phyloP scores from a whole-genome alignment of 2,329 filamentous ascomycete species.

The Trichoderma harzianum region DNA sequence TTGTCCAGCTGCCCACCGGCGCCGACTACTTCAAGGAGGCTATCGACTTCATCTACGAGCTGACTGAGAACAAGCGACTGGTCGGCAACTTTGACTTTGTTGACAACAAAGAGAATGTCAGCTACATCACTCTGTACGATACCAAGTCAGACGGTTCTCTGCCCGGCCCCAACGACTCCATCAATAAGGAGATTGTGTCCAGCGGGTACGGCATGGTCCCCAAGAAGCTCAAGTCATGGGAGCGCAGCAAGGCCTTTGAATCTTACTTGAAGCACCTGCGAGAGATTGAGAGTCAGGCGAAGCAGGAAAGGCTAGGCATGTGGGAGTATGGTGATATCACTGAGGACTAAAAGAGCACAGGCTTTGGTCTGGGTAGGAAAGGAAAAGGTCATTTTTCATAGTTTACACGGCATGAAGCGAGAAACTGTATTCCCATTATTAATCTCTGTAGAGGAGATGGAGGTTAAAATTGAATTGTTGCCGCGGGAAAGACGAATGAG shows the following conservation, averaged over 20 bases:
- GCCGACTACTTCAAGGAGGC: slow-evolving; percentile 82
- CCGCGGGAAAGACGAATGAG: background rate
- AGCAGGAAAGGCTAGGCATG: slow-evolving; percentile 77
- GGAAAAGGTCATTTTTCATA: background rate
- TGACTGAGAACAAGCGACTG: slow-evolving; percentile 71
- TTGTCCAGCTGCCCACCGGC: slow-evolving; percentile 80
- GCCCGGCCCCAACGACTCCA: slow-evolving; percentile 65
- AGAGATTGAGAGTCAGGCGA: slow-evolving; percentile 73
- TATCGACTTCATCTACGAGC: slow-evolving; percentile 68
- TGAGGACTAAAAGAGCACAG: slow-evolving; percentile 62
- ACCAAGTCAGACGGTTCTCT: slow-evolving; percentile 57
- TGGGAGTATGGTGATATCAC: slow-evolving; percentile 99
- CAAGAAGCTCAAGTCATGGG: slow-evolving; percentile 87
- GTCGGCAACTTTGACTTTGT: slow-evolving; percentile 90
- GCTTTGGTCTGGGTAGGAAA: background rate
- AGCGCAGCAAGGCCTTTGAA: slow-evolving; percentile 66
- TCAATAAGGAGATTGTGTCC: slow-evolving; percentile 83
- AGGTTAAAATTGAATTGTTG: background rate
- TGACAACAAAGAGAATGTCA: slow-evolving; percentile 71
- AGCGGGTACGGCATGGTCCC: slow-evolving; percentile 89
- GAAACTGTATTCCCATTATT: background rate
- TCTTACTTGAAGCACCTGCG: slow-evolving; percentile 69
- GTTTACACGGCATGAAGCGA: background rate
- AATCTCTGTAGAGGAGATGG: background rate
- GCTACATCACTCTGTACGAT: slow-evolving; percentile 87